Percentiles rank a stretch among this genome's conserved stretches.
These are phyloP conservation scores for Stagonosporopsis rhizophila DNA, from an alignment of 2,329 filamentous ascomycete species.

Conservation along the genomic window DNA sequence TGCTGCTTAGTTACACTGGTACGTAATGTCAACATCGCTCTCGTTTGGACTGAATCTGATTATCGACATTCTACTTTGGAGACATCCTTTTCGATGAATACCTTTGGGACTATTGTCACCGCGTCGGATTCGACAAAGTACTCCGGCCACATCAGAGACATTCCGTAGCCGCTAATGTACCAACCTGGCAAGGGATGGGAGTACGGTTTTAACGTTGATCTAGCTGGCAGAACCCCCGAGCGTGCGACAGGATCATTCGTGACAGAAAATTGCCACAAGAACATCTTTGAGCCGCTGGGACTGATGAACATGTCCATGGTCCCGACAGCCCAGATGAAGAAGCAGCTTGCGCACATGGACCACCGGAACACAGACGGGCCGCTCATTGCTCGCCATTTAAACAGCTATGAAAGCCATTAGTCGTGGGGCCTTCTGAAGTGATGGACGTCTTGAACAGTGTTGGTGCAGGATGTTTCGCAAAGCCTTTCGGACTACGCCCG, in stretches of 20 bases:
- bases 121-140: conserved; percentile 66
- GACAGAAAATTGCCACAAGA: conserved; percentile 53
- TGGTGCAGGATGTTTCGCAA: conserved; percentile 67
- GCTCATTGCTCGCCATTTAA: conserved; percentile 58
- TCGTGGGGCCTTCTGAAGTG: conserved; percentile 53
- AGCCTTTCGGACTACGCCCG: conserved; percentile 65
- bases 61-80: conserved; percentile 51
- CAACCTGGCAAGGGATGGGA: conserved; percentile 68
- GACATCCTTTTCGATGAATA: conserved; percentile 57
- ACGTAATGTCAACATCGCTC: neutral
- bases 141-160: conserved; percentile 59
- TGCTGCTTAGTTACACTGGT: conserved; percentile 57
- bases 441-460: conserved; percentile 62
- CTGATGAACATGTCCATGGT: conserved; percentile 63
- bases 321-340: conserved; percentile 62
- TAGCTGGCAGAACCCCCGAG: conserved; percentile 56
- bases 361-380: conserved; percentile 54
- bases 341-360: conserved; percentile 64
- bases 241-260: conserved; percentile 52
- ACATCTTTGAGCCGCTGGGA: conserved; percentile 54
- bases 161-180: conserved; percentile 63
- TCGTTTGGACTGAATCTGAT: neutral
- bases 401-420: conserved; percentile 56
- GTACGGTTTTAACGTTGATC: conserved; percentile 59
- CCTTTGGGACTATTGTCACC: conserved; percentile 54